Evolutionary conservation across 2,329 filamentous ascomycete genomes (phyloP).

Genomic region (Allantophomopsis cytisporea): DNA sequence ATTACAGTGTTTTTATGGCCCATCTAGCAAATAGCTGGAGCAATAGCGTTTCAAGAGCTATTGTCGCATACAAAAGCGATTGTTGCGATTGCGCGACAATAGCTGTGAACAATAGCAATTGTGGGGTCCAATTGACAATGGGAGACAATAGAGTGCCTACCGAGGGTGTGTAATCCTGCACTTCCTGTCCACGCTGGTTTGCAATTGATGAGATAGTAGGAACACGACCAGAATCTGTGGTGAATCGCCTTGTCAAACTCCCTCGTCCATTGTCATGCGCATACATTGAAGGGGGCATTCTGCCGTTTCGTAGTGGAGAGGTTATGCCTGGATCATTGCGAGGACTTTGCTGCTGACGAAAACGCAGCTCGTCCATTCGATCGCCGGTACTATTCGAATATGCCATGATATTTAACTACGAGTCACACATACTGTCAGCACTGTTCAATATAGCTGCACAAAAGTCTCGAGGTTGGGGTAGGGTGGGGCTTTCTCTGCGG

Average conservation of each 20-base stretch:
- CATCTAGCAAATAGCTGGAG: neutral
- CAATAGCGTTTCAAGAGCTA: neutral
- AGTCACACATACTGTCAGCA: constrained; percentile 11
- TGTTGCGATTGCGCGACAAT: neutral
- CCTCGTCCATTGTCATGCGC: constrained; percentile 56
- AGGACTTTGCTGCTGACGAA: constrained; percentile 63
- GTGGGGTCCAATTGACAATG: constrained; percentile 2
- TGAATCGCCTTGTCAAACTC: constrained; percentile 81
- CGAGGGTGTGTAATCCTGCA: constrained; percentile 17
- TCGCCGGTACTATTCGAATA: constrained; percentile 48
- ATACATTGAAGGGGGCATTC: constrained; percentile 41
- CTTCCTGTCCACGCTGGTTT: constrained; percentile 15
- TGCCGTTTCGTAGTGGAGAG: constrained; percentile 59
- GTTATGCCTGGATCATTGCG: constrained; percentile 64
- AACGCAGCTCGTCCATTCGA: constrained; percentile 69
- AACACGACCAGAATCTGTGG: constrained; percentile 76
- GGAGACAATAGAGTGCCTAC: constrained; percentile 13
- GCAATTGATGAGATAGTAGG: constrained; percentile 46
- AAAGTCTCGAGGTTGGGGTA: neutral
- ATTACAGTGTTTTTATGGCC: constrained; percentile 2
- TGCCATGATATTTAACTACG: constrained; percentile 36
- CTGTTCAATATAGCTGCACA: neutral
- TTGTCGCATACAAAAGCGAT: neutral
- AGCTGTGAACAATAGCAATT: constrained; percentile 7
- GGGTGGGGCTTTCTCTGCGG: neutral